These are phyloP conservation scores for Corynascus novoguineensis DNA, from an alignment of 495 filamentous ascomycete species.

Conservation along the genomic window DNA sequence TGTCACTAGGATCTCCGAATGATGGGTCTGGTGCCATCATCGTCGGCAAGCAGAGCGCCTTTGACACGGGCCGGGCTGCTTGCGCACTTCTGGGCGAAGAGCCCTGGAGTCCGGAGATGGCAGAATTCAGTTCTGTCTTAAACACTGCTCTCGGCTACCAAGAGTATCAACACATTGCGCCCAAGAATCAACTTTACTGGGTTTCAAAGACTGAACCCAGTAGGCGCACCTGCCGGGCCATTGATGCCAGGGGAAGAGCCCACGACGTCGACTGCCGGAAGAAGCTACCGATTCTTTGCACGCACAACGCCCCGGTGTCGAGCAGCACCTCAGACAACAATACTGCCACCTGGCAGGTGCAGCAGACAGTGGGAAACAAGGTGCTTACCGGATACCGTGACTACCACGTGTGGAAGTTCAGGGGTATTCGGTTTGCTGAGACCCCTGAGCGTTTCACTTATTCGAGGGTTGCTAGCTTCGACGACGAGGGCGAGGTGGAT, in stretches of 20 bases:
- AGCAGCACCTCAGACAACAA: slow-evolving; percentile 25
- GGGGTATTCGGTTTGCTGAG: slow-evolving; percentile 39
- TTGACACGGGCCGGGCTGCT: slow-evolving; percentile 14
- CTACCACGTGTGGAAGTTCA: slow-evolving; percentile 37
- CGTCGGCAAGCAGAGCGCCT: slow-evolving; percentile 23
- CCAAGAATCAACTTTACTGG: slow-evolving; percentile 33
- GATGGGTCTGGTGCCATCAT: slow-evolving; percentile 26
- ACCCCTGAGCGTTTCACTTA: slow-evolving; percentile 34
- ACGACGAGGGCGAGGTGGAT: slow-evolving; percentile 17
- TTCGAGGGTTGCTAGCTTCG: slow-evolving; percentile 22
- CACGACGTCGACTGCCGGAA: slow-evolving; percentile 18
- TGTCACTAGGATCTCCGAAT: slow-evolving; percentile 20
- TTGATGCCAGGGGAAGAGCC: slow-evolving; percentile 25
- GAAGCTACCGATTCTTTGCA: slow-evolving; percentile 33
- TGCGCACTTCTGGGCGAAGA: slow-evolving; percentile 28
- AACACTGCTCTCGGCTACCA: slow-evolving; percentile 31
- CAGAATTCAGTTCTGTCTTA: slow-evolving; percentile 28
- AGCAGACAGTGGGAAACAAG: slow-evolving; percentile 26
- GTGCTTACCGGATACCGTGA: slow-evolving; percentile 37
- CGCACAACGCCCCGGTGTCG: slow-evolving; percentile 34
- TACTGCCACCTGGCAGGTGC: slow-evolving; percentile 29
- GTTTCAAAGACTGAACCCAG: slow-evolving; percentile 22
- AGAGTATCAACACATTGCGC: slow-evolving; percentile 20
- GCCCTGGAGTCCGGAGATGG: slow-evolving; percentile 26
- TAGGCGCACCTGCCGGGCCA: slow-evolving; percentile 22